A percentile compares a stretch with the other conserved stretches of the same genome.
Conservation (phyloP, 768 basidiomycete genomes). For the Tricholoma terreum region DNA sequence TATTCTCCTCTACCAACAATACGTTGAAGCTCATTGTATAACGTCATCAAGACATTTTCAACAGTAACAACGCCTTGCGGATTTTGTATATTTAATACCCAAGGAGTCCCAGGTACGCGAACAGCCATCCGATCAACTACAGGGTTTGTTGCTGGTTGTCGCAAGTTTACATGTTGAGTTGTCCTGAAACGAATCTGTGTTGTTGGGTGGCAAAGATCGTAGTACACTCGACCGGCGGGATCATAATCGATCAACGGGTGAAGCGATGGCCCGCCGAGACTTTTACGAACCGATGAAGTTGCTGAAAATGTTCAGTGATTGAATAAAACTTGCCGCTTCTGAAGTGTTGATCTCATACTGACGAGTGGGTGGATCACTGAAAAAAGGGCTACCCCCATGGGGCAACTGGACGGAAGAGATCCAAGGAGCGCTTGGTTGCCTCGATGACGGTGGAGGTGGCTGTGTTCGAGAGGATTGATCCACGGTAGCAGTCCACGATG, state of each 20-base stretch:
- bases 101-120: slow-evolving; percentile 8
- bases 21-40: slow-evolving; percentile 11
- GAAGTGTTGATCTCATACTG: background rate
- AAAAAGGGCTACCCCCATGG: background rate
- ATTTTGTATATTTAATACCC: slow-evolving; percentile 8
- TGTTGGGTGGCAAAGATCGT: slow-evolving; percentile 13
- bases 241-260: slow-evolving; percentile 16
- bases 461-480: background rate
- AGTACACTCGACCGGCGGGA: slow-evolving; percentile 13
- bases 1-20: slow-evolving; percentile 13
- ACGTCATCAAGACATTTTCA: slow-evolving; percentile 10
- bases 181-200: slow-evolving; percentile 11
- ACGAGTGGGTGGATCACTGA: slow-evolving; percentile 5
- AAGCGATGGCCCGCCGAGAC: slow-evolving; percentile 2
- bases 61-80: slow-evolving; percentile 16
- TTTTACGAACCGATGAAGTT: background rate
- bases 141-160: slow-evolving; percentile 10
- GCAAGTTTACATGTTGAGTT: slow-evolving; percentile 4
- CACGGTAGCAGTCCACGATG: background rate
- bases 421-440: background rate
- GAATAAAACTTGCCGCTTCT: too few relatives aligned
- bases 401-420: background rate
- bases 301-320: background rate
- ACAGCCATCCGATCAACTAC: slow-evolving; percentile 1
- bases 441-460: background rate